These are phyloP conservation scores for Baudoinia panamericana DNA, from an alignment of 495 filamentous ascomycete genomes.

Conservation along the genomic window DNA sequence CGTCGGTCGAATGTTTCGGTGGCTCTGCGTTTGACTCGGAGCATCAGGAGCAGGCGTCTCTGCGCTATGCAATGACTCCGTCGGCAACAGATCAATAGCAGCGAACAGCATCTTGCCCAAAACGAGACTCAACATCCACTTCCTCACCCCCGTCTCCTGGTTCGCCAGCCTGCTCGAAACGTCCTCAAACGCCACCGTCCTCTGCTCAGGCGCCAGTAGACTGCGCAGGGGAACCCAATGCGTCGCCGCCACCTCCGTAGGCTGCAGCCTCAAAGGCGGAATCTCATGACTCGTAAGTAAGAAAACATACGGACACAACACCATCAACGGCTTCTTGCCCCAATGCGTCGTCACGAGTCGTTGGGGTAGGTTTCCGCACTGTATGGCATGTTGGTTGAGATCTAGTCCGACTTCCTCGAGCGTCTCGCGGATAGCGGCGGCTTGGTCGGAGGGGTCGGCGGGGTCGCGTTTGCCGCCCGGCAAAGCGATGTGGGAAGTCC, in stretches of 20 bases:
- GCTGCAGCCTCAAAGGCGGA: constrained; percentile 51
- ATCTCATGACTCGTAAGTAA: constrained; percentile 45
- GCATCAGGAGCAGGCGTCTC: constrained; percentile 16
- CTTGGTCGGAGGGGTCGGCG: constrained; percentile 50
- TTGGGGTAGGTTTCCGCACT: constrained; percentile 58
- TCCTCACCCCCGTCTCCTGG: constrained; percentile 37
- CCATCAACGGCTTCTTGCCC: constrained; percentile 66
- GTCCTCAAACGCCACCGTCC: constrained; percentile 54
- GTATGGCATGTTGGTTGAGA: constrained; percentile 42
- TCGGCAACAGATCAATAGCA: constrained; percentile 50
- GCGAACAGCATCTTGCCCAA: constrained; percentile 62
- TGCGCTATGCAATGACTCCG: constrained; percentile 46
- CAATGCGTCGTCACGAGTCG: constrained; percentile 58
- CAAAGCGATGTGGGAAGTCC: constrained; percentile 64
- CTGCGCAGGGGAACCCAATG: constrained; percentile 65
- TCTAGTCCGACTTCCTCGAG: constrained; percentile 61
- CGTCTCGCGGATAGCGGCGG: constrained; percentile 55
- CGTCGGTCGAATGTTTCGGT: constrained; percentile 6
- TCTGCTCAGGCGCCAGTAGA: constrained; percentile 46
- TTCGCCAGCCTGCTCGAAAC: constrained; percentile 50
- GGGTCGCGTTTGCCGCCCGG: constrained; percentile 63
- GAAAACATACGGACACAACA: constrained; percentile 65
- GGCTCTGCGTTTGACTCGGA: constrained; percentile 6
- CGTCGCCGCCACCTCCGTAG: constrained; percentile 57
- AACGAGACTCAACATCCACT: constrained; percentile 39